Evolutionary conservation across 2,329 filamentous ascomycete genomes (phyloP), one percentile per base, ranked within the genome.

Genomic region (Tolypocladium album): DNA sequence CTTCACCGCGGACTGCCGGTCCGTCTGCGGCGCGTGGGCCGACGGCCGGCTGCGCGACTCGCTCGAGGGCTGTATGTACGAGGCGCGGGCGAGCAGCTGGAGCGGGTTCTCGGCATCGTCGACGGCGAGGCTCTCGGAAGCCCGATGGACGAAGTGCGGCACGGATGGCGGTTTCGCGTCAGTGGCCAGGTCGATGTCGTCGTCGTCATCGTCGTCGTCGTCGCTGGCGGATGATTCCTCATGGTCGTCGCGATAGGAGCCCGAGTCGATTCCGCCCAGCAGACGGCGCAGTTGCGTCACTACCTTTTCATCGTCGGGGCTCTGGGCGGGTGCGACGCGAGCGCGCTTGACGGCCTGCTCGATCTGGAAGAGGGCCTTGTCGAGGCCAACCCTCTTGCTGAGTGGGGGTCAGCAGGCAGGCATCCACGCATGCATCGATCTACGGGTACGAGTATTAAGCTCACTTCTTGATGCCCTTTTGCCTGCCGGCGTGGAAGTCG

Each of bases 391-490:
- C 47, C 88, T 83, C 72, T 91, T 91, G 71, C 88, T 90, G 43
- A 5, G 9, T 27, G 2, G 31, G n/a, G n/a, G n/a, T n/a, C n/a
- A n/a, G n/a, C n/a, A n/a, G n/a, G n/a, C n/a, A n/a, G n/a, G n/a
- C n/a, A n/a, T n/a, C n/a, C n/a, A n/a, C n/a, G n/a, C n/a, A n/a
- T n/a, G n/a, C n/a, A n/a, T n/a, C n/a, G n/a, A n/a, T n/a, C n/a
- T n/a, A n/a, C n/a, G n/a, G n/a, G n/a, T n/a, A n/a, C n/a, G n/a
- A n/a, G n/a, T n/a, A n/a, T n/a, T n/a, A n/a, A n/a, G n/a, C n/a
- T 72, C 73, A 88, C 88, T 90, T 90, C 71, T 90, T 90, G 62
- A 90, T 87, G 27, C 88, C 88, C 68, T 90, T 90, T 68, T 89
- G 87, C 57, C 88, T 78, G 9, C 88, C 88, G 4, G 89, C 81